phyloP scores from a whole-genome alignment of 2,329 filamentous ascomycete genomes.

The Fusarium haematococcum region DNA sequence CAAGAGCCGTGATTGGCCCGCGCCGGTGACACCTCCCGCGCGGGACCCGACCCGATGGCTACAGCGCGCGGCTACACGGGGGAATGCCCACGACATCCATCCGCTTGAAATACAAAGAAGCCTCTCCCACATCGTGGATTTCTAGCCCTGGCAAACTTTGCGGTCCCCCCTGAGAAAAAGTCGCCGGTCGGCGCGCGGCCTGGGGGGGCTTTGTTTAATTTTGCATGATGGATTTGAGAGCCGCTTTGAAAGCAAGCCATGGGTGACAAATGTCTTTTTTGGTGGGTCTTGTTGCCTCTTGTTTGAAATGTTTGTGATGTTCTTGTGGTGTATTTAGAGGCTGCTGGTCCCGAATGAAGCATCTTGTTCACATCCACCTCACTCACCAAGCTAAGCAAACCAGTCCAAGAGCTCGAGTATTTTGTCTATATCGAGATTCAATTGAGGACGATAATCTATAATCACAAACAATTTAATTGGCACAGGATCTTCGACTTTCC shows the following conservation, averaged over 20 bases:
- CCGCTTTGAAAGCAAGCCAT: constrained; percentile 4
- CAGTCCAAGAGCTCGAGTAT: neutral
- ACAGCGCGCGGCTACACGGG: constrained; percentile 11
- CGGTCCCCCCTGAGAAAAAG: neutral
- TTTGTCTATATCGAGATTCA: neutral
- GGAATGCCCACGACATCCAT: neutral
- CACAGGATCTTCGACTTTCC: neutral
- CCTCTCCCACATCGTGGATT: neutral
- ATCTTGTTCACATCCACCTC: neutral
- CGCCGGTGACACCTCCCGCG: neutral
- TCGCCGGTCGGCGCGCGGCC: neutral
- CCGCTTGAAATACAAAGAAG: neutral
- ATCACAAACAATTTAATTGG: neutral
- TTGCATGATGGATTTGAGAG: neutral
- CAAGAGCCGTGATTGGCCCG: neutral
- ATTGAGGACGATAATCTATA: neutral
- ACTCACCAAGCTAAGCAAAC: neutral
- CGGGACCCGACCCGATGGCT: neutral
- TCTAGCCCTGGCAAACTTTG: neutral
- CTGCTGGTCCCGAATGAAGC: neutral
- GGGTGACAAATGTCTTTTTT: neutral
- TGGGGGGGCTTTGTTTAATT: neutral
- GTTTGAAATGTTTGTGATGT: neutral
- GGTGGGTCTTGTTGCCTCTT: neutral
- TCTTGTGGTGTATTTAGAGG: constrained; percentile 1